These are phyloP conservation scores for Microdochium trichocladiopsis DNA, from an alignment of 2,329 filamentous ascomycete genomes.

Conservation along the genomic window DNA sequence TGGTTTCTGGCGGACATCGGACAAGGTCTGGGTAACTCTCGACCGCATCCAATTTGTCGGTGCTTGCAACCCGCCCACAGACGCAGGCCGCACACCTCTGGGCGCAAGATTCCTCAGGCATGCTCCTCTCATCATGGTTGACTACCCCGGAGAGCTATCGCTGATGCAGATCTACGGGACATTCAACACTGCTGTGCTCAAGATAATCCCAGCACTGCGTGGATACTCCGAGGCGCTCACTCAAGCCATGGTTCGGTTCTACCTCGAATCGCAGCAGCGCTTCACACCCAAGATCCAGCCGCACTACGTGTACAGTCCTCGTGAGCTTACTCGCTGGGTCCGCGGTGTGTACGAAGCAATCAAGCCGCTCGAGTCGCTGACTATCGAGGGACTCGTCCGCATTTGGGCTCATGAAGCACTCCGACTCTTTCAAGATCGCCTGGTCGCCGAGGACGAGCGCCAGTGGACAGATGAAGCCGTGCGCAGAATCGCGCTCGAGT, in stretches of 20 bases:
- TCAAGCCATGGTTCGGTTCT: conserved; percentile 95
- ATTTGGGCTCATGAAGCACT: conserved; percentile 98
- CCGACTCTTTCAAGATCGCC: conserved; percentile 92
- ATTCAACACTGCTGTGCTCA: conserved; percentile 92
- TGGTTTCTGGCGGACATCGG: conserved; percentile 95
- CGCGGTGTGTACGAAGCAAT: conserved; percentile 97
- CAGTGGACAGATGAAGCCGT: conserved; percentile 92
- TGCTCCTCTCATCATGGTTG: conserved; percentile 98
- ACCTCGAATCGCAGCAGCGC: conserved; percentile 84
- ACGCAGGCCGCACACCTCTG: conserved; percentile 92
- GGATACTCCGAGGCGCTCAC: conserved; percentile 93
- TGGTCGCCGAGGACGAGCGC: conserved; percentile 89
- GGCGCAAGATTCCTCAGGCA: conserved; percentile 91
- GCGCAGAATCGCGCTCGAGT: conserved; percentile 76
- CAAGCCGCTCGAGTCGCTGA: conserved; percentile 78
- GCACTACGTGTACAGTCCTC: conserved; percentile 98
- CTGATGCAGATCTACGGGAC: conserved; percentile 97
- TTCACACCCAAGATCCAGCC: conserved; percentile 97
- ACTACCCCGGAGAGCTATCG: conserved; percentile 93
- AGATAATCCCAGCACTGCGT: conserved; percentile 90
- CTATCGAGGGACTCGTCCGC: conserved; percentile 84
- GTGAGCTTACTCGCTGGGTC: conserved; percentile 96
- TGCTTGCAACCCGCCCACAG: conserved; percentile 96
- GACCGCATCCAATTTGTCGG: conserved; percentile 99
- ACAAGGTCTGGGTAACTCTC: conserved; percentile 96